phyloP scores from a whole-genome alignment of 805 yeast genomes.

The Kazachstania africana region DNA sequence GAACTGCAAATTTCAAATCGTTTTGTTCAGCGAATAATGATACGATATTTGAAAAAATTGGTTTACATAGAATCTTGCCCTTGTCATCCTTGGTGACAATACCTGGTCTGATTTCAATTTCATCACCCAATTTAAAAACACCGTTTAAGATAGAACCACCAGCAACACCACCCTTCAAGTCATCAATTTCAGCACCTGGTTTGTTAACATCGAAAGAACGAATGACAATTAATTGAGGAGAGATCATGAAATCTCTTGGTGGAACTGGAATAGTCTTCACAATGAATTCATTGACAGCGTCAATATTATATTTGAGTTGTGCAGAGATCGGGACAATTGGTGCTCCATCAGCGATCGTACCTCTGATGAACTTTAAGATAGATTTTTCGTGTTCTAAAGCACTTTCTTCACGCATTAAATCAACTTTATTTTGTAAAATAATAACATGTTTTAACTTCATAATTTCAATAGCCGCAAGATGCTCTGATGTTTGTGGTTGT shows the following conservation, averaged over 20 bases:
- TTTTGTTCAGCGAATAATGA: conserved; percentile 96
- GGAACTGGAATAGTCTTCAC: conserved; percentile 93
- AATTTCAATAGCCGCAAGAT: conserved; percentile 97
- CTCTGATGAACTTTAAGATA: conserved; percentile 83
- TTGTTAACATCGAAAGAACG: conserved; percentile 97
- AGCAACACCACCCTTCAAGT: conserved; percentile 98
- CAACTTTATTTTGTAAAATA: conserved; percentile 94
- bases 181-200: conserved; percentile 96
- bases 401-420: conserved; percentile 92
- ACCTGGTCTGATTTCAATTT: conserved; percentile 98
- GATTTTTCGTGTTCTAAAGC: conserved; percentile 94
- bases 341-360: conserved; percentile 98
- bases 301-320: conserved; percentile 95
- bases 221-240: conserved; percentile 91
- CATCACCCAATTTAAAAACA: conserved; percentile 94
- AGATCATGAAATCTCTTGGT: conserved; percentile 82
- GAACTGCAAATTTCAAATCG: conserved; percentile 96
- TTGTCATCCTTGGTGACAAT: conserved; percentile 90
- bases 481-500: conserved; percentile 99
- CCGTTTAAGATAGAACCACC: conserved; percentile 98
- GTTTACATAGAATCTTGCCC: conserved; percentile 84
- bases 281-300: conserved; percentile 94
- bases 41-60: conserved; percentile 87
- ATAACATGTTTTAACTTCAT: conserved; percentile 96
- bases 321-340: conserved; percentile 99